These are phyloP conservation scores for Phytophthora sansomeana DNA, from an alignment of 352 stramenopile species.

Conservation along the genomic window DNA sequence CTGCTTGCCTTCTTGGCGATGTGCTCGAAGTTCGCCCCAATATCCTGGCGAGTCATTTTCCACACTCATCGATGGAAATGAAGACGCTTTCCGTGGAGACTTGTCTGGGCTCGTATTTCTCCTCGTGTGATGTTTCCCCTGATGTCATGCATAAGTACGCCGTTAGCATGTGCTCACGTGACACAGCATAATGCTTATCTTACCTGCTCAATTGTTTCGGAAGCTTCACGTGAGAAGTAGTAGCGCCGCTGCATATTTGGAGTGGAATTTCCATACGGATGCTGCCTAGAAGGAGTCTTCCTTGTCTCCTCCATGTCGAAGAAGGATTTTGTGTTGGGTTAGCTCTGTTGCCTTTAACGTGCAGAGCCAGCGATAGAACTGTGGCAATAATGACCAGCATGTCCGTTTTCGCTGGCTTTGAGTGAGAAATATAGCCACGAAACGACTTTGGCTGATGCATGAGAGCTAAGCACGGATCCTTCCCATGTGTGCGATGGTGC, in stretches of 20 bases:
- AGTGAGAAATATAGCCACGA: conserved; percentile 42
- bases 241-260: conserved; percentile 38
- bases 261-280: conserved; percentile 22
- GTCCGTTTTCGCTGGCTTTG: not conserved
- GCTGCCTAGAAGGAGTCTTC: conserved; percentile 16
- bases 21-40: conserved; percentile 16
- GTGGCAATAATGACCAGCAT: not conserved
- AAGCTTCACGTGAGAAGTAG: conserved; percentile 36
- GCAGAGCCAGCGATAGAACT: not conserved
- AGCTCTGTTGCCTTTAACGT: conserved; percentile 6
- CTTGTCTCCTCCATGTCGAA: conserved; percentile 16
- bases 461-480: conserved; percentile 4
- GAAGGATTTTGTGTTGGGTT: conserved; percentile 1
- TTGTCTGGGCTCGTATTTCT: conserved; percentile 6
- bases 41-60: conserved; percentile 3
- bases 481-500: conserved; percentile 23
- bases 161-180: conserved; percentile 7
- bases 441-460: conserved; percentile 22
- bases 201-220: conserved; percentile 40
- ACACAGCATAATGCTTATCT: not conserved
- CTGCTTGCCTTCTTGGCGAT: conserved; percentile 16
- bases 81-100: conserved; percentile 39
- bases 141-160: not conserved
- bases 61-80: conserved; percentile 33
- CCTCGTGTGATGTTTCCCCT: conserved; percentile 16